Base-by-base conservation (phyloP, 108 stramenopile genomes). In the Nannochloropsis gaditana region DNA sequence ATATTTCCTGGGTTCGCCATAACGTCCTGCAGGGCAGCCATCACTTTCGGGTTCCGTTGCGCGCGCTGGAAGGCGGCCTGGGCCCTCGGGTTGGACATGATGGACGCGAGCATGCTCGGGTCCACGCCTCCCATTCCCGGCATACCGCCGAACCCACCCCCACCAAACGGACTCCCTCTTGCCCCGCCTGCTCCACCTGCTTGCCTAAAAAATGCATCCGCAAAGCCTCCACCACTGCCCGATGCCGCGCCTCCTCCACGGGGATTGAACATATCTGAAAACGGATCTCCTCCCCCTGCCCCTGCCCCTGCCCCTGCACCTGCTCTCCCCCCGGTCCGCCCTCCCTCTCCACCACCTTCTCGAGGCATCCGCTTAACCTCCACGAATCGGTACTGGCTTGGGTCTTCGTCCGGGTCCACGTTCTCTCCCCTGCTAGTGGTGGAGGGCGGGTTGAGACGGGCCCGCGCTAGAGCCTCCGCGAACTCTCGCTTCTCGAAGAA, bases 81-180 rank as follows among this genome's bases (percentile, higher is more conserved):
- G 44, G 83, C 83, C 43, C 87, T 87, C 42, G 88, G 88, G 80
- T 88, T 88, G 73, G 45, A 82, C 87, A 88, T 86, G 45, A 88
- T 19, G 82, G 83, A 86, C 43, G 85, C 83, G 11, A 88, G 79
- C 84, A 84, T 84, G 45, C 86, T 86, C 21, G 45, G 82, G 9
- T 21, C 84, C 11, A 45, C 44, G 2, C 87, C 79, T 15, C 87
- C 87, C 84, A 84, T 80, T 1, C 84, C 87, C 41, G 80, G 83
- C 87, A 84, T 81, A 15, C 83, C 87, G 6, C 87, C 87, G 8
- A 87, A 43, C 43, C 47, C 79, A 21, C 59, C 59, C 59, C 59
- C 59, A 73, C 59, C 59, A 73, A 73, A 73, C 59, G 59, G 59
- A n/a, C 59, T 73, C 59, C 59, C 59, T 73, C 59, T n/a, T 84